phyloP scores from a whole-genome alignment of 768 basidiomycete species.

The Phylloporus sp. region DNA sequence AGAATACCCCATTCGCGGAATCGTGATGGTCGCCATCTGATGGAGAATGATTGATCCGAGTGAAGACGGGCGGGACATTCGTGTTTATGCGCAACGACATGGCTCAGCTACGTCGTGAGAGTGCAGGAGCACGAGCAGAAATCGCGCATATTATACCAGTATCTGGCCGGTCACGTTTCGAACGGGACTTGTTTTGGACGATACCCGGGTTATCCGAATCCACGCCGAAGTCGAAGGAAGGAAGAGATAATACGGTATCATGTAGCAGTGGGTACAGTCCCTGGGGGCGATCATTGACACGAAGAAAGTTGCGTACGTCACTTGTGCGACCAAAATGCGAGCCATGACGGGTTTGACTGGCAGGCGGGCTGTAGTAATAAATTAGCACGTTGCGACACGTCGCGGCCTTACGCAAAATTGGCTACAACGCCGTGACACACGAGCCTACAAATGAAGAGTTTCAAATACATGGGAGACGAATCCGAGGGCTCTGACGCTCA shows the following conservation, averaged over 20 bases:
- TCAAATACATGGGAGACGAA: slow-evolving; percentile 13
- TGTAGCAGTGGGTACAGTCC: slow-evolving; percentile 15
- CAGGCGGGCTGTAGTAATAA: background rate
- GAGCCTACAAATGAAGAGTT: slow-evolving; percentile 12
- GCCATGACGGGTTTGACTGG: slow-evolving; percentile 4
- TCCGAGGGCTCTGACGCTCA: slow-evolving; percentile 18
- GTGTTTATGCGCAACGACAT: slow-evolving; percentile 32
- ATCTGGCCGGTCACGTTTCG: slow-evolving; percentile 23
- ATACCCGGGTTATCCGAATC: slow-evolving; percentile 11
- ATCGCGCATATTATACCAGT: slow-evolving; percentile 20
- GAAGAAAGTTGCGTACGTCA: slow-evolving; percentile 1
- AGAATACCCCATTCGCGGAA: slow-evolving; percentile 11
- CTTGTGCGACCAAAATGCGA: slow-evolving; percentile 1
- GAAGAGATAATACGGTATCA: slow-evolving; percentile 8
- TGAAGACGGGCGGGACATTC: slow-evolving; percentile 20
- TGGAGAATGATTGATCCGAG: slow-evolving; percentile 17
- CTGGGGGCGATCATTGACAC: slow-evolving; percentile 17
- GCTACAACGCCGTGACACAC: slow-evolving; percentile 4
- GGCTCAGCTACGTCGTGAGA: slow-evolving; percentile 12
- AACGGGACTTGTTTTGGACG: slow-evolving; percentile 15
- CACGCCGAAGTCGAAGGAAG: slow-evolving; percentile 9
- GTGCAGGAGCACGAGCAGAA: background rate
- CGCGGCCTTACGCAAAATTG: slow-evolving; percentile 14
- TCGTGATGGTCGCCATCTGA: slow-evolving; percentile 11
- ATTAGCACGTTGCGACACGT: slow-evolving; percentile 14